Base-by-base conservation (phyloP, 2,329 filamentous ascomycete genomes). In the Hysterium pulicare region DNA sequence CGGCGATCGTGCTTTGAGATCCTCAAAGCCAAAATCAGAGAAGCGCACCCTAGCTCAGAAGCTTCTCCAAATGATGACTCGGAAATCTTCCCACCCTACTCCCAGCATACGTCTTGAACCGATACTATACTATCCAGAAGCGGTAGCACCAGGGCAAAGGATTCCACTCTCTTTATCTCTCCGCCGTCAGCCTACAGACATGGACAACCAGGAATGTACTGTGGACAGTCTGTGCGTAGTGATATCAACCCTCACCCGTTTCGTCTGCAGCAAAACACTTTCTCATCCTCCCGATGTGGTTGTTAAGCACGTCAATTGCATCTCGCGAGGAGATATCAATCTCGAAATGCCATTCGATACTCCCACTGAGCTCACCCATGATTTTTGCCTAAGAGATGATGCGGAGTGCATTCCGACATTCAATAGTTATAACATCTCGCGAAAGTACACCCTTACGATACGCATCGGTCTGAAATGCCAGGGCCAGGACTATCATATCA, bases 351-450 rank as follows among this genome's bases (percentile, higher is more conserved):
- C 46, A 0, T 30, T 62, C 1, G 59, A 65, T 38, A 42, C 43
- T 10, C 51, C 44, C 3, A 43, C 42, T 2, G 40, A 45, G 1
- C 41, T 66, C 10, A 61, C 61, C 0, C 52, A 53, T 6, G 58
- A 59, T 38, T 65, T 66, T 43, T 58, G 61, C 32, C 48, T 64
- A 8, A 47, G 64, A 13, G 58, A 66, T 28, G 55, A 65, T 32
- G 45, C 42, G 6, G 60, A 66, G 41, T 63, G 61, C 37, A 53
- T 65, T 1, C 63, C 63, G 1, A 58, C 57, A 1, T 65, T 66
- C 50, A 63, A 55, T 24, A 64, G 63, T 1, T 66, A 63, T 41
- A 60, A 55, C 3, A 53, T 66, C 19, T 62, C 55, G 2, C 54
- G 61, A 2, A 50, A 54, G 1, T 66, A 67, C 41, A 48, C 45